These are phyloP conservation scores for Citrus reticulata DNA, from an alignment of 345 rosid genomes.

Conservation along the genomic window DNA sequence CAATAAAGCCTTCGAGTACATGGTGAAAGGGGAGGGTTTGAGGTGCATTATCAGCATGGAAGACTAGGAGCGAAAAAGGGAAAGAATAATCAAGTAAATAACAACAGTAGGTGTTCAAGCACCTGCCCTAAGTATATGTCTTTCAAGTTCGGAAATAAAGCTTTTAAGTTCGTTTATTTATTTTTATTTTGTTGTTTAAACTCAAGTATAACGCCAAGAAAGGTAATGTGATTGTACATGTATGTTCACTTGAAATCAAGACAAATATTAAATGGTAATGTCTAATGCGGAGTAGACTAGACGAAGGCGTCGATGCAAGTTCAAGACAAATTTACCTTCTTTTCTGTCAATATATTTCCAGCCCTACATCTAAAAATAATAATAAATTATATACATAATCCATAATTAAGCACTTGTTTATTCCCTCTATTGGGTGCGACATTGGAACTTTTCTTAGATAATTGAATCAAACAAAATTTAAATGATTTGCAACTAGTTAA, in stretches of 20 bases:
- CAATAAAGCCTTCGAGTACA: conserved; percentile 50
- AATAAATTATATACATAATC: neutral
- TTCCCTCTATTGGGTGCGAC: neutral
- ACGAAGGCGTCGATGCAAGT: neutral
- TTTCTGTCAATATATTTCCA: neutral
- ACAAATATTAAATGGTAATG: neutral
- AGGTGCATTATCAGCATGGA: conserved; percentile 48
- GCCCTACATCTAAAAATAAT: neutral
- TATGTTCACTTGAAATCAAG: neutral
- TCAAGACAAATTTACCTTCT: neutral
- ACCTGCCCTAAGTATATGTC: neutral
- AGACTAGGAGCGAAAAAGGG: conserved; percentile 4
- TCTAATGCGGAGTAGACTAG: neutral
- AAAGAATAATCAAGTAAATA: neutral
- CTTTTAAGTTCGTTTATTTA: too few relatives aligned
- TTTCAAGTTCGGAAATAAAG: too few relatives aligned
- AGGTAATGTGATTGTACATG: neutral
- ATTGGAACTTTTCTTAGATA: neutral
- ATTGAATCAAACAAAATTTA: neutral
- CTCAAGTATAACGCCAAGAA: too few relatives aligned
- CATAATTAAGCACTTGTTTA: neutral
- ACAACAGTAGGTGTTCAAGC: neutral
- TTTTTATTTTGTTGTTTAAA: too few relatives aligned
- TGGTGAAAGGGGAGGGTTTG: conserved; percentile 44
- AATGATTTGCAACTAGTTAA: neutral